Percentiles rank a stretch among this genome's conserved stretches.
These are phyloP conservation scores for Mrakiaceae sp. DNA, from an alignment of 1,284 basidiomycete genomes.

Conservation along the genomic window DNA sequence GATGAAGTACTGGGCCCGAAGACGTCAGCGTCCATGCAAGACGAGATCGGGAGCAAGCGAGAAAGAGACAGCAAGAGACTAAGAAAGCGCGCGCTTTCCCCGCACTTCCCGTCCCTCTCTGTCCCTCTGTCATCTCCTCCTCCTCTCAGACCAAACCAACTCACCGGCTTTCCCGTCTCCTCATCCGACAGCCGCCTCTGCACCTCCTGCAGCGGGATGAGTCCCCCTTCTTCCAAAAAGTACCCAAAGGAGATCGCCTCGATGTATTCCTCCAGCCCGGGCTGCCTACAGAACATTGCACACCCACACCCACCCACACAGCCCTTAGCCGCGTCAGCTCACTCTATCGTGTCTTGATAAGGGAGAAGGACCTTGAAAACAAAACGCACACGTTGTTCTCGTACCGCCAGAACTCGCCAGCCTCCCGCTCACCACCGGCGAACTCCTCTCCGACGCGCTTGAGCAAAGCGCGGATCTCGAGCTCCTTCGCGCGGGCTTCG, in stretches of 20 bases:
- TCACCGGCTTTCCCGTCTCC: slow-evolving; percentile 47
- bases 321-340: slow-evolving; percentile 3
- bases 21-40: slow-evolving; percentile 20
- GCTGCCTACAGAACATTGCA: slow-evolving; percentile 17
- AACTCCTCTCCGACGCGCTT: slow-evolving; percentile 54
- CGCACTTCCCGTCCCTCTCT: too few species aligned
- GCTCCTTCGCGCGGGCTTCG: slow-evolving; percentile 54
- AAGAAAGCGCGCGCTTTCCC: too few species aligned
- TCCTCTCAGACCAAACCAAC: slow-evolving; percentile 25
- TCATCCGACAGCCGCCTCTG: slow-evolving; percentile 50
- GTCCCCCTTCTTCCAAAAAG: slow-evolving; percentile 55
- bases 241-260: slow-evolving; percentile 83
- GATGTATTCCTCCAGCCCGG: slow-evolving; percentile 76
- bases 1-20: slow-evolving; percentile 37
- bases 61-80: not conserved
- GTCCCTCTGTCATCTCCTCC: too few species aligned
- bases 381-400: slow-evolving; percentile 56
- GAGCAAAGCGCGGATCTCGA: slow-evolving; percentile 58
- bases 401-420: slow-evolving; percentile 67
- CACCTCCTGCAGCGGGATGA: slow-evolving; percentile 61
- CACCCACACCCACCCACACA: not conserved
- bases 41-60: not conserved
- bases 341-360: too few species aligned
- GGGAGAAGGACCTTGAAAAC: not conserved
- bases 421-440: slow-evolving; percentile 31